A percentile compares a stretch with the other conserved stretches of the same genome.
Evolutionary conservation across 768 basidiomycete species (phyloP).

Genomic region (Leucocoprinus birnbaumii): DNA sequence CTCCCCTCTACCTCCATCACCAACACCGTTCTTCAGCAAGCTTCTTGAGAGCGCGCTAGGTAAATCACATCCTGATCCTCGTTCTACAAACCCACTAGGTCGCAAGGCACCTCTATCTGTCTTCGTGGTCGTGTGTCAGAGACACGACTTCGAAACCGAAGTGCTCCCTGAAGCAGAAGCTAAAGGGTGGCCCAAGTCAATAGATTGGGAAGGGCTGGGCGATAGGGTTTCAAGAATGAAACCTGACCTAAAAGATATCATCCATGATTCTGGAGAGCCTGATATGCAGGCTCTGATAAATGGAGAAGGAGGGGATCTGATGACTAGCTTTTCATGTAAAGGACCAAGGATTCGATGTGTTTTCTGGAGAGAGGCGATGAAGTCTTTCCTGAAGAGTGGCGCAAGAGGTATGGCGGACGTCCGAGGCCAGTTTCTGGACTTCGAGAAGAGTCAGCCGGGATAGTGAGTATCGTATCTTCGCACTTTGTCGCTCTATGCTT

Average conservation of each 20-base stretch:
- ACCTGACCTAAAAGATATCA: conserved; percentile 42
- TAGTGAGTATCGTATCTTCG: conserved; percentile 59
- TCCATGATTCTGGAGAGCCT: conserved; percentile 40
- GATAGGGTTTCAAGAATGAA: conserved; percentile 53
- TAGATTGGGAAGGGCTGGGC: conserved; percentile 59
- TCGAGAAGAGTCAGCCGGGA: conserved; percentile 83
- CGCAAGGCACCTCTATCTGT: conserved; percentile 49
- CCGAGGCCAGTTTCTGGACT: conserved; percentile 72
- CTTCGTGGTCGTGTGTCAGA: conserved; percentile 70
- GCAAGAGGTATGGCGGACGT: conserved; percentile 64
- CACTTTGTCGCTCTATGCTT: background rate
- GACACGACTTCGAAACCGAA: conserved; percentile 74
- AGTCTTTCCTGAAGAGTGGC: conserved; percentile 63
- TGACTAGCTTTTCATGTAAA: conserved; percentile 19
- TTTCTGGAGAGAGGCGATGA: conserved; percentile 69
- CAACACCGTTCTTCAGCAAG: conserved; percentile 54
- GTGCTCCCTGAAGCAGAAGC: conserved; percentile 68
- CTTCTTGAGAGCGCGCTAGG: conserved; percentile 49
- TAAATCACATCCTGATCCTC: conserved; percentile 59
- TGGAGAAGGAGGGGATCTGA: conserved; percentile 15
- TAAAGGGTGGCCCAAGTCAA: conserved; percentile 74
- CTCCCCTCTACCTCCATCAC: conserved; percentile 55
- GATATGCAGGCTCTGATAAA: background rate
- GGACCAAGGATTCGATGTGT: conserved; percentile 39
- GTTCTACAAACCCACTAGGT: conserved; percentile 68